Evolutionary conservation across 306 rosid genomes (phyloP).

Genomic region (Sphenostylis stenocarpa): DNA sequence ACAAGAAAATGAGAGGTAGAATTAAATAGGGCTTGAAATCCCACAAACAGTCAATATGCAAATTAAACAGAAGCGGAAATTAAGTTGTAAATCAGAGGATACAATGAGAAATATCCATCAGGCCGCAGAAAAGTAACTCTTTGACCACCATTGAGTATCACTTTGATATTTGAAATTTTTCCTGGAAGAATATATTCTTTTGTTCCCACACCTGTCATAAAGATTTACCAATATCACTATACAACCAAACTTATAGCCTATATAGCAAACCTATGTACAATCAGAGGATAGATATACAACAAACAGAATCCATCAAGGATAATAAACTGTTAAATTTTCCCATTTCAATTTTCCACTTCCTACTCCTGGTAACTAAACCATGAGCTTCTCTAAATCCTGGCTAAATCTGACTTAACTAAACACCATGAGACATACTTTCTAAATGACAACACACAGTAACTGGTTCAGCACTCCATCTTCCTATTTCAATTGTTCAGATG

Average conservation of each 20-base stretch:
- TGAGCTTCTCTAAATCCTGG: constrained; percentile 2
- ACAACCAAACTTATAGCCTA: neutral
- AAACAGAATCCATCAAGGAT: neutral
- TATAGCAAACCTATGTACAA: neutral
- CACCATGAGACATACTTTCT: neutral
- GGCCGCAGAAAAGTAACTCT: constrained; percentile 86
- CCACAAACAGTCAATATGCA: constrained; percentile 19
- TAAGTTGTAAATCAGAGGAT: constrained; percentile 52
- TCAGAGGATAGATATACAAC: constrained; percentile 3
- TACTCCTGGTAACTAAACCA: neutral
- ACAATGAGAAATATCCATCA: constrained; percentile 97
- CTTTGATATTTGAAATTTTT: constrained; percentile 80
- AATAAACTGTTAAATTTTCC: constrained; percentile 2
- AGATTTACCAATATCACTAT: constrained; percentile 5
- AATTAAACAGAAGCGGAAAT: constrained; percentile 1
- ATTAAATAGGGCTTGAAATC: neutral
- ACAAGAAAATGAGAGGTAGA: constrained; percentile 4
- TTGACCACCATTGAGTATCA: constrained; percentile 92
- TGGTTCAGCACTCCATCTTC: neutral
- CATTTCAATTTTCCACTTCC: constrained; percentile 25
- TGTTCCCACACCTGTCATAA: constrained; percentile 59
- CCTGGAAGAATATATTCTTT: constrained; percentile 68
- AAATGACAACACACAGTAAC: constrained; percentile 1
- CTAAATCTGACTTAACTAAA: constrained; percentile 15
- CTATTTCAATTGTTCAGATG: neutral